Evolutionary conservation across 2,329 filamentous ascomycete species (phyloP).

Genomic region (Sporothrix luriei): DNA sequence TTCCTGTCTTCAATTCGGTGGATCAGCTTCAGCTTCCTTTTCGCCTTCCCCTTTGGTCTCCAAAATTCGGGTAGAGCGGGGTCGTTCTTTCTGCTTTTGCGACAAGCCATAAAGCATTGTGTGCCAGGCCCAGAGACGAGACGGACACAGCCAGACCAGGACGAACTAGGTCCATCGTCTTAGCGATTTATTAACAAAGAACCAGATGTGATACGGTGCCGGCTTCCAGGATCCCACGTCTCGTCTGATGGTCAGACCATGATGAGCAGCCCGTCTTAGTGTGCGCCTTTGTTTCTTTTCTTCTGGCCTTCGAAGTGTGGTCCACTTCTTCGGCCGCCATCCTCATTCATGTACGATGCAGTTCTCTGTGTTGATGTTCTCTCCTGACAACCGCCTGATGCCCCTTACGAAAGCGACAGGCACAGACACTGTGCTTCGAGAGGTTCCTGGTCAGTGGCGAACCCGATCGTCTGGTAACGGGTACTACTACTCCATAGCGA

Average conservation of each 20-base stretch:
- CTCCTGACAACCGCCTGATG: not conserved
- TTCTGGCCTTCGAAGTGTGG: not conserved
- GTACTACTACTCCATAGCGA: not conserved
- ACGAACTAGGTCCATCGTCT: not conserved
- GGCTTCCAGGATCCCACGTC: not conserved
- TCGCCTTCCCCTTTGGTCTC: conserved; percentile 6
- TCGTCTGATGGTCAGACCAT: conserved; percentile 14
- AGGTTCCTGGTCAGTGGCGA: not conserved
- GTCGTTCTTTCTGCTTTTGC: conserved; percentile 19
- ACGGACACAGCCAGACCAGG: not conserved
- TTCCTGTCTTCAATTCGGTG: not conserved
- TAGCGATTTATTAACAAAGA: conserved; percentile 19
- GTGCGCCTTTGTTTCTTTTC: conserved; percentile 8
- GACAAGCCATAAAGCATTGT: not conserved
- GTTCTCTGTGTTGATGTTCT: not conserved
- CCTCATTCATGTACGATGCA: too few relatives aligned
- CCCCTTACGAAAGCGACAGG: not conserved
- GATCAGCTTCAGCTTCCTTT: not conserved
- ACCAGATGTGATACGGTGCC: conserved; percentile 17
- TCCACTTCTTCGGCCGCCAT: not conserved
- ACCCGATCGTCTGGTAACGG: conserved; percentile 24
- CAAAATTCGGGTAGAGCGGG: conserved; percentile 23
- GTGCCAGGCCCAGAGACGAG: conserved; percentile 5
- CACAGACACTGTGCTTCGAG: not conserved
- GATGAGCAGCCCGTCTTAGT: conserved; percentile 8